Evolutionary conservation across 345 rosid species (phyloP).

Genomic region (Rhodamnia argentea): DNA sequence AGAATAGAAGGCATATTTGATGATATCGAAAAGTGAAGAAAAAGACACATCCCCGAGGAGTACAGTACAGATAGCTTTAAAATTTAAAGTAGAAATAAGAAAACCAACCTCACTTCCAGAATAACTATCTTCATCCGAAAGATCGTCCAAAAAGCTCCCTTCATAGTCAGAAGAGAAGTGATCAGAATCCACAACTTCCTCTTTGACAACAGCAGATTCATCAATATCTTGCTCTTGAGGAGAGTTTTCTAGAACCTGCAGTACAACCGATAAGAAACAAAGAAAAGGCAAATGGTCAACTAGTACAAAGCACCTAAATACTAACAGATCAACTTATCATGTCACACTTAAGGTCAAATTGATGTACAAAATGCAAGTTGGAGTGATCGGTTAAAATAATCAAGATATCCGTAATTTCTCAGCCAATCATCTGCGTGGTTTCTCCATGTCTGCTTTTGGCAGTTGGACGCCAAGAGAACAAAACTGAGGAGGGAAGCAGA

Average conservation of each 20-base stretch:
- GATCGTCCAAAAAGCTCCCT: conserved; percentile 34
- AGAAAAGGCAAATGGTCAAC: neutral
- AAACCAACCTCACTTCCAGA: conserved; percentile 55
- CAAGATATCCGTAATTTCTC: neutral
- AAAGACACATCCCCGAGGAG: neutral
- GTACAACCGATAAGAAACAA: neutral
- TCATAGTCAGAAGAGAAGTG: conserved; percentile 36
- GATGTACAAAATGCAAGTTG: neutral
- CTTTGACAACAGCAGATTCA: neutral
- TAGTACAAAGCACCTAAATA: neutral
- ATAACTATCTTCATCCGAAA: conserved; percentile 30
- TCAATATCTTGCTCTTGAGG: conserved; percentile 16
- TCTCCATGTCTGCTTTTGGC: neutral
- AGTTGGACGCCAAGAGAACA: neutral
- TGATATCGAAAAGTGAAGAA: neutral
- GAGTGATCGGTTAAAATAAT: neutral
- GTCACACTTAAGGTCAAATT: neutral
- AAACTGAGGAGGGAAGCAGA: neutral
- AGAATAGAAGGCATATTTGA: neutral
- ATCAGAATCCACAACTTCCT: conserved; percentile 25
- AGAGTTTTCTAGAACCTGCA: conserved; percentile 49
- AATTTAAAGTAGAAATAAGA: neutral
- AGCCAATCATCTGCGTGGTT: neutral
- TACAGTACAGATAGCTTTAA: neutral
- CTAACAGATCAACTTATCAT: neutral